A percentile compares a stretch with the other conserved stretches of the same genome.
These are phyloP conservation scores for Umbelopsis sp. DNA, from an alignment of 371 early-diverging fungal species.

Conservation along the genomic window DNA sequence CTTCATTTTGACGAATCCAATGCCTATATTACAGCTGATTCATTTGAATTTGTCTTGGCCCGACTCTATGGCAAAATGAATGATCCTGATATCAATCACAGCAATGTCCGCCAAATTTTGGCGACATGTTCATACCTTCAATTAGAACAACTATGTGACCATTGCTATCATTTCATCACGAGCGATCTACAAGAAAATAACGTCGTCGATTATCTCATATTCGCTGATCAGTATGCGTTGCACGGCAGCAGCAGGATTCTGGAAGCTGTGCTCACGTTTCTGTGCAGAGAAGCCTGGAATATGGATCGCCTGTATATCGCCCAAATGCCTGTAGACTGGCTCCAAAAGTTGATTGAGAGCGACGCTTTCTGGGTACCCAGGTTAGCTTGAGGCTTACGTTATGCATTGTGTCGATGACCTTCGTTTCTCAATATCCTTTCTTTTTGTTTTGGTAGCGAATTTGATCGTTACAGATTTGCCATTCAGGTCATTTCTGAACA, in stretches of 20 bases:
- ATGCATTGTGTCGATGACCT: background rate
- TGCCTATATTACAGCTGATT: conserved; percentile 55
- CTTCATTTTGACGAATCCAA: conserved; percentile 63
- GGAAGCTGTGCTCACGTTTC: conserved; percentile 58
- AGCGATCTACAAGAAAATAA: conserved; percentile 46
- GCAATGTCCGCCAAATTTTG: conserved; percentile 49
- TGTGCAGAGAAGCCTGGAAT: conserved; percentile 64
- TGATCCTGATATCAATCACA: conserved; percentile 36
- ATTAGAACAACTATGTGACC: conserved; percentile 51
- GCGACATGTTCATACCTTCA: conserved; percentile 68
- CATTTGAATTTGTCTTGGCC: conserved; percentile 59
- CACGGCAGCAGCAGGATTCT: conserved; percentile 59
- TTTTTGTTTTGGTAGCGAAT: conserved; percentile 41
- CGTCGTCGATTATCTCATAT: conserved; percentile 56
- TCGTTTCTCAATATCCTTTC: background rate
- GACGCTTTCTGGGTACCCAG: conserved; percentile 71
- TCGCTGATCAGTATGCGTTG: conserved; percentile 58
- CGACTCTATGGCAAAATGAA: conserved; percentile 51
- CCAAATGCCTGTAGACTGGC: conserved; percentile 55
- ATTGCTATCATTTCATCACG: conserved; percentile 58
- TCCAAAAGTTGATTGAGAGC: conserved; percentile 58
- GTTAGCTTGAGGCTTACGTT: conserved; percentile 22
- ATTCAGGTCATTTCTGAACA: conserved; percentile 37
- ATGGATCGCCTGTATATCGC: conserved; percentile 37
- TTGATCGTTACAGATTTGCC: conserved; percentile 59